Percentiles rank a stretch among this genome's conserved stretches.
Evolutionary conservation across 257 asterid genomes (phyloP).

Genomic region (Petrea volubilis): DNA sequence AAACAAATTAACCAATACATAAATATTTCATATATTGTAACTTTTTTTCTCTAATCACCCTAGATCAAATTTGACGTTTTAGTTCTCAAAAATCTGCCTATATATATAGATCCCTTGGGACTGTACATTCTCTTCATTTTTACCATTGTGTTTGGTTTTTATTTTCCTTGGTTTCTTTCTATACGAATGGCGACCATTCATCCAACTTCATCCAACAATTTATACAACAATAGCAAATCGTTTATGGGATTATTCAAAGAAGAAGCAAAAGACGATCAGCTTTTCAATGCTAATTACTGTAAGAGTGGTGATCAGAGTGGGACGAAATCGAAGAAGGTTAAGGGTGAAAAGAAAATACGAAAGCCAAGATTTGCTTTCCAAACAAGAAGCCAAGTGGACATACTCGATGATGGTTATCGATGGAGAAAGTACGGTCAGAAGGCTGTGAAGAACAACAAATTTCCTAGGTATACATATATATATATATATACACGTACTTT

Average conservation of each 20-base stretch:
- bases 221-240: slow-evolving; percentile 10
- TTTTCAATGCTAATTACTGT: no score
- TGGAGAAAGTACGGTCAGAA: slow-evolving; percentile 82
- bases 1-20: background rate
- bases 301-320: no score
- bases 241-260: slow-evolving; percentile 26
- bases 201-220: slow-evolving; percentile 20
- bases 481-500: background rate
- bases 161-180: no score
- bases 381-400: slow-evolving; percentile 63
- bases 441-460: slow-evolving; percentile 62
- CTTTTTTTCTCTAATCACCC: background rate
- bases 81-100: background rate
- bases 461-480: slow-evolving; percentile 47
- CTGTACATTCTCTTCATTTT: background rate
- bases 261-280: background rate
- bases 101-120: background rate
- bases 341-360: slow-evolving; percentile 38
- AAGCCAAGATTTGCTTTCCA: slow-evolving; percentile 56
- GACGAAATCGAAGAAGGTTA: slow-evolving; percentile 13
- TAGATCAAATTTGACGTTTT: background rate
- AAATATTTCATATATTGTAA: background rate
- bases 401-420: slow-evolving; percentile 72
- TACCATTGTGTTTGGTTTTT: background rate
- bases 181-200: slow-evolving; percentile 31